Conservation (phyloP, 2,329 filamentous ascomycete genomes). For the Trichoderma citrinoviride region DNA sequence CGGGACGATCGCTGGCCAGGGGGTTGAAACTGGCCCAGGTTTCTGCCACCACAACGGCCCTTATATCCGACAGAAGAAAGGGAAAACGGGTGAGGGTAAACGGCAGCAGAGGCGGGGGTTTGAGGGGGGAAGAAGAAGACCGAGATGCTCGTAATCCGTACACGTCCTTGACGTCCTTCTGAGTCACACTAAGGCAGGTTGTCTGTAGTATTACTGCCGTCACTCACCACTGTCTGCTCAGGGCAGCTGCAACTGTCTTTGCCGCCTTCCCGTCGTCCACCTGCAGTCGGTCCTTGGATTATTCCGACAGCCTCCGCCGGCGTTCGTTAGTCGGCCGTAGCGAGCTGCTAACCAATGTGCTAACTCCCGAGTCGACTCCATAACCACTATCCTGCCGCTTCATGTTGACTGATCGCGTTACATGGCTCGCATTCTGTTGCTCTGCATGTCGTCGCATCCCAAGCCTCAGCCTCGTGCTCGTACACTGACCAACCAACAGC, state of each 20-base stretch:
- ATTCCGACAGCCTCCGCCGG: neutral
- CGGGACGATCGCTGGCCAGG: constrained; percentile 10
- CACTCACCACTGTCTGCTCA: neutral
- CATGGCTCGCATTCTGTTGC: neutral
- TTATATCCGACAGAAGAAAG: neutral
- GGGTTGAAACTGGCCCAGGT: neutral
- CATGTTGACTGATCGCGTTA: neutral
- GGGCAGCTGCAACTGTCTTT: neutral
- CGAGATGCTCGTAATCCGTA: no score
- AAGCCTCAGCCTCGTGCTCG: neutral
- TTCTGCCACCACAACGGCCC: neutral
- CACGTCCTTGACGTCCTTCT: no score
- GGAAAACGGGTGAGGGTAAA: neutral
- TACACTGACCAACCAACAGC: neutral
- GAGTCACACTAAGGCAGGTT: no score
- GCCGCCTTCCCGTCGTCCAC: neutral
- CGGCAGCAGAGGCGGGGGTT: neutral
- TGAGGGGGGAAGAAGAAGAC: no score
- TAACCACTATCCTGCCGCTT: neutral
- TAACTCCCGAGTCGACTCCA: neutral
- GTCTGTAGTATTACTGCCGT: no score
- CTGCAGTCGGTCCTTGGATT: constrained; percentile 3
- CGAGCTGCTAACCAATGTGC: neutral
- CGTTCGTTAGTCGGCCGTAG: neutral
- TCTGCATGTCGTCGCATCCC: neutral